Conservation (phyloP, 2,329 filamentous ascomycete genomes). For the Torrubiella hemipterigena region DNA sequence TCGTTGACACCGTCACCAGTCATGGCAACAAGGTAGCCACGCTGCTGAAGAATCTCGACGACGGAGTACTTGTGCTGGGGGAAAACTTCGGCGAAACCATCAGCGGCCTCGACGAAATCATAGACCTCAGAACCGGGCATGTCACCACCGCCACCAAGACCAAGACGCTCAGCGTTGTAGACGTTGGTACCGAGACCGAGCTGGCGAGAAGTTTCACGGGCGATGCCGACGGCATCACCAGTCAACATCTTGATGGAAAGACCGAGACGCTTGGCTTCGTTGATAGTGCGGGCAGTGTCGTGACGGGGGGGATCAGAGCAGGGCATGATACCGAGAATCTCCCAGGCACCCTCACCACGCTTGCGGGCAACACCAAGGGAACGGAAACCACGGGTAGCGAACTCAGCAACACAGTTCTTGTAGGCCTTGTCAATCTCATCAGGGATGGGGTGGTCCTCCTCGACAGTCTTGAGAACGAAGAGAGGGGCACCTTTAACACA, state of each 20-base stretch:
- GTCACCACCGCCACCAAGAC: constrained; percentile 79
- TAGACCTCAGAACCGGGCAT: constrained; percentile 92
- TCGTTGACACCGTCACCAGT: constrained; percentile 95
- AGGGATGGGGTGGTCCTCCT: constrained; percentile 71
- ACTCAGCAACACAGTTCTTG: constrained; percentile 87
- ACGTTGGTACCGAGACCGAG: constrained; percentile 87
- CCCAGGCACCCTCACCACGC: constrained; percentile 69
- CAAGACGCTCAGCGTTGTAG: constrained; percentile 86
- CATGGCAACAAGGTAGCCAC: constrained; percentile 91
- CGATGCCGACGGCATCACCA: constrained; percentile 87
- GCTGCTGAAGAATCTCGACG: constrained; percentile 85
- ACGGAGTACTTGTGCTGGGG: constrained; percentile 93
- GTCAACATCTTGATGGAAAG: constrained; percentile 94
- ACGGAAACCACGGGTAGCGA: constrained; percentile 86
- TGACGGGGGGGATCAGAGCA: constrained; percentile 85
- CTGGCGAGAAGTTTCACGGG: constrained; percentile 81
- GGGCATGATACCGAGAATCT: constrained; percentile 90
- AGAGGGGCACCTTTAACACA: constrained; percentile 89
- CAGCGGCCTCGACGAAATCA: constrained; percentile 89
- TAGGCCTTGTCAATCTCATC: constrained; percentile 70
- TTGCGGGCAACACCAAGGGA: constrained; percentile 89
- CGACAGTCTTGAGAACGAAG: constrained; percentile 76
- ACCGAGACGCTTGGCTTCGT: constrained; percentile 78
- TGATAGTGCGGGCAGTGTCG: constrained; percentile 82
- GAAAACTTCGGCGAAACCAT: constrained; percentile 91